phyloP scores from a whole-genome alignment of 352 stramenopile species.

The Aphanomyces invadans region DNA sequence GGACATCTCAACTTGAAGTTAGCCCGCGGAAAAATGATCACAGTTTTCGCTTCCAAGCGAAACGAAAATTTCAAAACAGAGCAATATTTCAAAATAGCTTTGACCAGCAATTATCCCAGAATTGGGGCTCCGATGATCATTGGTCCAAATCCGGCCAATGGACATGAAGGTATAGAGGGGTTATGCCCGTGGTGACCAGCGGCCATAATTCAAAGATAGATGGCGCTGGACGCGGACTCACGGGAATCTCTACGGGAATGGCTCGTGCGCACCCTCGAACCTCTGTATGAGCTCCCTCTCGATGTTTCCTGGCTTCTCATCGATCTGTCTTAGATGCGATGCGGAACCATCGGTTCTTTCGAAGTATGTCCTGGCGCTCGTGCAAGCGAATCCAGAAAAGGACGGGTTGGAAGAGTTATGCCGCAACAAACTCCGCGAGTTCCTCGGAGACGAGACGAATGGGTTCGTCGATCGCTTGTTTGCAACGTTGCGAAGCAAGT shows the following conservation, averaged over 20 bases:
- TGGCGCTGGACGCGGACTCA: conserved; percentile 60
- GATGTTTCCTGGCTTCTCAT: conserved; percentile 7
- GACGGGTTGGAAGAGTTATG: conserved; percentile 59
- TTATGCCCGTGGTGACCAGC: conserved; percentile 12
- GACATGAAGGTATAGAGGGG: not conserved
- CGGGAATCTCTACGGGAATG: conserved; percentile 80
- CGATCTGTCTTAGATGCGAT: conserved; percentile 48
- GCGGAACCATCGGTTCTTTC: conserved; percentile 79
- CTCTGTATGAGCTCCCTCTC: conserved; percentile 45
- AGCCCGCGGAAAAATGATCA: too few relatives aligned
- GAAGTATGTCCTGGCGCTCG: conserved; percentile 80
- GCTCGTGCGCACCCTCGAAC: conserved; percentile 76
- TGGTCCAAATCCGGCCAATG: not conserved
- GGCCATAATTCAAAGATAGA: conserved; percentile 25
- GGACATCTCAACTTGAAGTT: too few relatives aligned
- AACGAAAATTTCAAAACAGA: too few relatives aligned
- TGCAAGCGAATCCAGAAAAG: conserved; percentile 76
- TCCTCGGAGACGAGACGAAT: conserved; percentile 72
- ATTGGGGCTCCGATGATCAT: too few relatives aligned
- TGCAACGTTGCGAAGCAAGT: conserved; percentile 46
- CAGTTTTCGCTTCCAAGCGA: too few relatives aligned
- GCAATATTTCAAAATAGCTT: too few relatives aligned
- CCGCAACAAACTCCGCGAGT: conserved; percentile 73
- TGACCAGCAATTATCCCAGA: too few relatives aligned
- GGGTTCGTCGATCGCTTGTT: conserved; percentile 71